Base-by-base conservation (phyloP, 768 basidiomycete genomes). In the Gyrodon lividus region DNA sequence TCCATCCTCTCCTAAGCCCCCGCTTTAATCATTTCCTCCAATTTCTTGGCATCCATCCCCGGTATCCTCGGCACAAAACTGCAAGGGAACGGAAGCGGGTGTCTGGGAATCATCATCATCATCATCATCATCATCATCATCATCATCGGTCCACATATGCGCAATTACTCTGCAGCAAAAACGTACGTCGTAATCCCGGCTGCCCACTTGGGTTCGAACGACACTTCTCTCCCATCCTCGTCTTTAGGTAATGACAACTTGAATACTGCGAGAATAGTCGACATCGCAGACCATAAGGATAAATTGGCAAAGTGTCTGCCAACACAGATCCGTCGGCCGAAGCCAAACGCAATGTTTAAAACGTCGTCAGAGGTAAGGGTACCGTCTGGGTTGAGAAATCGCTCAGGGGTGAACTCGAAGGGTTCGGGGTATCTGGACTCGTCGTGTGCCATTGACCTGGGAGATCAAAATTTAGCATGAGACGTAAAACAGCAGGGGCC, bases 341-440 rank as follows among this genome's bases (percentile, higher is more conserved):
- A 59, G 13, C 62, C 62, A 6, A 61, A 66, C 10, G 44, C 62
- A 14, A 59, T 51, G 17, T 41, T 22, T 24, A 43, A 37, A 7
- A 56, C 48, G n/a, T 46, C 50, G n/a, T 62, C 57, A 8, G 38
- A 41, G 8, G 50, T 60, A 31, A 60, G 51, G 5, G 47, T 53
- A 1, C 55, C 61, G 19, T 63, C 46, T 2, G 37, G 3, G 33
- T 72, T 67, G 9, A 74, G 46, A 47, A 76, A 74, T 13, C 71
- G 63, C 45, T 73, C 72, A 1, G 74, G 74, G 12, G 52, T 50
- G 57, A 74, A 76, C 28, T 58, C 59, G 12, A 70, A 70, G 6
- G 74, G 68, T 2, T 66, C 63, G 1, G 68, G 62, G 46, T 74
- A 73, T 61, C 68, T 68, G 38, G 57, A 67, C 20, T 54, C 54